Base-by-base conservation (phyloP, 345 rosid genomes). In the Eucalyptus pauciflora region DNA sequence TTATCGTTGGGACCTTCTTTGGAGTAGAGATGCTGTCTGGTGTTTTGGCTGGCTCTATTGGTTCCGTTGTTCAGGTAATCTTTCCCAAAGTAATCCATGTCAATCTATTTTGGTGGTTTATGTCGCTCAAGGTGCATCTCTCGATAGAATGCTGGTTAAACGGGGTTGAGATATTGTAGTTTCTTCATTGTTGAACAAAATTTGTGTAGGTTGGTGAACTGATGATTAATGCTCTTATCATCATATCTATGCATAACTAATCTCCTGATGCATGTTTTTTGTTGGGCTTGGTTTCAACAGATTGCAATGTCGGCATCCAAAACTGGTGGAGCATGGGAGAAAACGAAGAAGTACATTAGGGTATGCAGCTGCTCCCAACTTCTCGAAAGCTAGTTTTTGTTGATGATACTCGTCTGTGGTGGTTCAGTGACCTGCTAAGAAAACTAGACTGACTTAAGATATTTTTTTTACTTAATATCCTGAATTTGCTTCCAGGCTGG, bases 11-110 rank as follows among this genome's bases (percentile, higher is more conserved):
- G 71, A 90, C 86, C 89, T 89, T 92, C 89, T 89, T 92, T 20
- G 92, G 92, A 6, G 89, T 92, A 3, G 92, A 93, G 89, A 93
- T 92, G 22, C 90, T 91, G 24, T 91, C 91, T 51, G 91, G 62
- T 24, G 62, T 56, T 56, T 56, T 56, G 62, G 62, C 13, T 56
- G 62, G 29, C 13, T 24, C 62, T 56, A 13, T 56, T 24, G 62
- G 62, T 56, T 2, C 62, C 5, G 62, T 56, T 56, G 62, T 56
- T 56, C 62, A 5, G 62, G 62, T 56, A 56, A 56, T 56, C 62
- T 56, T 56, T 56, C 10, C 62, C 29, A 56, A 4, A 56, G 62
- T 24, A 56, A 56, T 56, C 29, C 27, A 22, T 24, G 29, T 56
- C 62, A 9, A 56, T 56, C 29, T 56, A 22, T 56, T 56, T 56